Percentiles rank a stretch among this genome's conserved stretches.
Evolutionary conservation across 2,329 filamentous ascomycete species (phyloP).

Genomic region (Colletotrichum kahawae): DNA sequence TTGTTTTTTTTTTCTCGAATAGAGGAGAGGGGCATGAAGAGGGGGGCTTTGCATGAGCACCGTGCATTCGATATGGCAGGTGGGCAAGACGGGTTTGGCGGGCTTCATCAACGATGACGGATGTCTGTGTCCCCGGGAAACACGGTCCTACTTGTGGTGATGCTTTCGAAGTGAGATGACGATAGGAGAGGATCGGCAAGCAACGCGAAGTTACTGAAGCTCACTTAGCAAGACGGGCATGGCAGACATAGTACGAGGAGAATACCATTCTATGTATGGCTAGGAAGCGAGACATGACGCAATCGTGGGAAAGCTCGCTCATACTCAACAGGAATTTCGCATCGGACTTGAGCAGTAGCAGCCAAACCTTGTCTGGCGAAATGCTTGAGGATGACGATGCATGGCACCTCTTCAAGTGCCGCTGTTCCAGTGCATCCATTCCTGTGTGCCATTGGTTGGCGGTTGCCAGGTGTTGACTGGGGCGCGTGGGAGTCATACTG

Average conservation of each 20-base stretch:
- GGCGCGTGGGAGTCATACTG: not conserved
- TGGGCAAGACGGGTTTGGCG: not conserved
- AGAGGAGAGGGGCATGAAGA: not conserved
- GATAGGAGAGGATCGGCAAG: not conserved
- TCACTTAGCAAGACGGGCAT: not conserved
- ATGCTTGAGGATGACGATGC: not conserved
- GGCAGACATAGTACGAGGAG: not conserved
- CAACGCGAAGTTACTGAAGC: not conserved
- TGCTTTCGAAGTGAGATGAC: not conserved
- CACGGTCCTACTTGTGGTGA: not conserved
- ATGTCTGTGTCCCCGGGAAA: not conserved
- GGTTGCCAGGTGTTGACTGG: constrained; percentile 6
- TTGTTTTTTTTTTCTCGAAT: not conserved
- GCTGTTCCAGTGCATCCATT: not conserved
- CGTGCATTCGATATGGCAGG: constrained; percentile 11
- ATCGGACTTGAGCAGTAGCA: not conserved
- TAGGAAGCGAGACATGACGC: not conserved
- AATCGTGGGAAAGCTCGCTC: not conserved
- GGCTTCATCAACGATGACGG: not conserved
- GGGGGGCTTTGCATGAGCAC: constrained; percentile 14
- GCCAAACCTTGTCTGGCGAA: not conserved
- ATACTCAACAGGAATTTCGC: not conserved
- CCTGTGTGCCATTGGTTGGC: not conserved
- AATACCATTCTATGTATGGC: not conserved
- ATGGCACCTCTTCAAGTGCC: not conserved